Percentiles rank a stretch among this genome's conserved stretches.
phyloP scores from a whole-genome alignment of 805 yeast genomes.

The Metschnikowia continentalis region DNA sequence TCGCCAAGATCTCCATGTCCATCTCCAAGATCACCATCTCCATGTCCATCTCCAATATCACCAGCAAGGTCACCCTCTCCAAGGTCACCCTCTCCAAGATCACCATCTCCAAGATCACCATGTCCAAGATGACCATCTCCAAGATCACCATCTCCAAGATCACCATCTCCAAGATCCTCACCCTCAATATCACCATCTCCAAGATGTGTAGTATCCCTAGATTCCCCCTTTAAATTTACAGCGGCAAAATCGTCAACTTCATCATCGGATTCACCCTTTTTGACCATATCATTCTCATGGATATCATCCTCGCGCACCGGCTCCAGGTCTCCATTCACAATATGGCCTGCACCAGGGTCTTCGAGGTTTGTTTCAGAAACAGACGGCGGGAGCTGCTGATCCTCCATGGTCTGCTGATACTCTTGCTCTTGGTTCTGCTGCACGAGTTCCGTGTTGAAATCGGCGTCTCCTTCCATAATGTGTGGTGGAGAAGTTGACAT shows the following conservation, averaged over 20 bases:
- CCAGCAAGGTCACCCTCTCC: too few species aligned
- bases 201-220: too few species aligned
- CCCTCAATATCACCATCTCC: too few species aligned
- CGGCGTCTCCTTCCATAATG: conserved; percentile 2
- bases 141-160: too few species aligned
- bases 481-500: not conserved
- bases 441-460: conserved; percentile 1
- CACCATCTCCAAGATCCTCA: too few species aligned
- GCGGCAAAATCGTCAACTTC: too few species aligned
- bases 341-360: conserved; percentile 11
- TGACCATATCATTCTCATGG: not conserved
- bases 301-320: conserved; percentile 5
- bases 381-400: conserved; percentile 14
- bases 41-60: not conserved
- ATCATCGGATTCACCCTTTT: too few species aligned
- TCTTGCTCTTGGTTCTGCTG: conserved; percentile 12
- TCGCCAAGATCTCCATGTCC: too few species aligned
- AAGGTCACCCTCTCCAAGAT: not conserved
- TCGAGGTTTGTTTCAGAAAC: conserved; percentile 13
- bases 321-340: conserved; percentile 8
- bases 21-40: too few species aligned
- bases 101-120: too few species aligned
- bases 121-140: too few species aligned
- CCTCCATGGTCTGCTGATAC: conserved; percentile 13
- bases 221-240: too few species aligned